Evolutionary conservation across 768 basidiomycete species (phyloP).

Genomic region (Trametes cingulata): DNA sequence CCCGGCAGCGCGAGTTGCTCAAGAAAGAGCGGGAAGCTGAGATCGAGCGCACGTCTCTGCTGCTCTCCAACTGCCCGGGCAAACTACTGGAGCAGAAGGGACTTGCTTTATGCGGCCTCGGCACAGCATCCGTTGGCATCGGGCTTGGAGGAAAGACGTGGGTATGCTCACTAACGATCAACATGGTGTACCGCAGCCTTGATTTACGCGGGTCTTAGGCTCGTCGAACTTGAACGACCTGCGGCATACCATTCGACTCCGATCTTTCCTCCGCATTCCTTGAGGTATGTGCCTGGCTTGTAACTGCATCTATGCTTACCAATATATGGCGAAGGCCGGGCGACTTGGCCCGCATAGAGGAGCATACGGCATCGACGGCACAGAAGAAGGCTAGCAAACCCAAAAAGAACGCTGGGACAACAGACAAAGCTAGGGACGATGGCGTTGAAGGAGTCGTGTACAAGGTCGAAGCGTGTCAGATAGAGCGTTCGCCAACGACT

Average conservation of each 20-base stretch:
- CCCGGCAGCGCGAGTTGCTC: conserved; percentile 67
- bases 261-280: conserved; percentile 81
- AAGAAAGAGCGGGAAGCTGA: conserved; percentile 80
- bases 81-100: conserved; percentile 89
- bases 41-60: conserved; percentile 72
- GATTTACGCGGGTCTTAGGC: conserved; percentile 48
- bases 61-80: conserved; percentile 80
- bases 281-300: conserved; percentile 52
- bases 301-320: too few species aligned
- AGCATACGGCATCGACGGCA: conserved; percentile 49
- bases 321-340: conserved; percentile 58
- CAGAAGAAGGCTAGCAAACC: conserved; percentile 46
- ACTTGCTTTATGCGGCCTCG: conserved; percentile 73
- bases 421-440: conserved; percentile 37
- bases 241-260: conserved; percentile 72
- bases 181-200: neutral
- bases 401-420: conserved; percentile 47
- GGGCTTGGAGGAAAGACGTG: conserved; percentile 91
- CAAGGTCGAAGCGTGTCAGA: conserved; percentile 46
- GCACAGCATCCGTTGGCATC: conserved; percentile 68
- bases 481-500: neutral
- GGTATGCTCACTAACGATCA: conserved; percentile 35
- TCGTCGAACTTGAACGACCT: conserved; percentile 86
- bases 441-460: conserved; percentile 83
- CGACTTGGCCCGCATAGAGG: conserved; percentile 85